These are phyloP conservation scores for Candida dajiaensis DNA, from an alignment of 805 yeast species.

Conservation along the genomic window DNA sequence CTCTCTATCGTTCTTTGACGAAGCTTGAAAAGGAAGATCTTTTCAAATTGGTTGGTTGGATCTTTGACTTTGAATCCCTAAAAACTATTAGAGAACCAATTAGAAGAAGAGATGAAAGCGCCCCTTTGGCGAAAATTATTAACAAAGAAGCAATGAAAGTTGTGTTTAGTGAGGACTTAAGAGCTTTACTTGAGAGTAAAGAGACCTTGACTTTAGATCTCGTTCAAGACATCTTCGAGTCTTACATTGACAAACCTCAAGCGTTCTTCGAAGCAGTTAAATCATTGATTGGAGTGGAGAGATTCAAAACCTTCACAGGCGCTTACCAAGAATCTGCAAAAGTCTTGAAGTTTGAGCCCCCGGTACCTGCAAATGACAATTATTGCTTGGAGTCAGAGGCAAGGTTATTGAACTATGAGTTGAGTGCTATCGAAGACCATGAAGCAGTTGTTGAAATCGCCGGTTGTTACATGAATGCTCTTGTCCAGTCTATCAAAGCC, in stretches of 20 bases:
- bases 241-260: conserved; percentile 2
- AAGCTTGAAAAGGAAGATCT: conserved; percentile 12
- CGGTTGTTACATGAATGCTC: conserved; percentile 6
- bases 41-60: conserved; percentile 9
- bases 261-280: conserved; percentile 3
- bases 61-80: conserved; percentile 7
- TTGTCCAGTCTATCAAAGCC: not conserved
- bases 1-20: conserved; percentile 17
- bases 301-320: conserved; percentile 2
- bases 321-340: conserved; percentile 9
- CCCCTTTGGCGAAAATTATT: not conserved
- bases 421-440: conserved; percentile 1
- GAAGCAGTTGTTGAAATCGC: conserved; percentile 1
- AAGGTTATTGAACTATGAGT: not conserved
- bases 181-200: not conserved
- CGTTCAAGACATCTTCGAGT: conserved; percentile 5
- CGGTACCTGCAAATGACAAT: not conserved
- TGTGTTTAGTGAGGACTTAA: conserved; percentile 1
- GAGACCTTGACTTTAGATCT: conserved; percentile 6
- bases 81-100: not conserved
- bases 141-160: not conserved
- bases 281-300: conserved; percentile 5
- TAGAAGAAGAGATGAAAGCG: not conserved
- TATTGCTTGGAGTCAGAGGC: conserved; percentile 7
- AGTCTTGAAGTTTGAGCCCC: not conserved